A percentile compares a stretch with the other conserved stretches of the same genome.
phyloP scores from a whole-genome alignment of 805 yeast species.

The Schwanniomyces sp. region DNA sequence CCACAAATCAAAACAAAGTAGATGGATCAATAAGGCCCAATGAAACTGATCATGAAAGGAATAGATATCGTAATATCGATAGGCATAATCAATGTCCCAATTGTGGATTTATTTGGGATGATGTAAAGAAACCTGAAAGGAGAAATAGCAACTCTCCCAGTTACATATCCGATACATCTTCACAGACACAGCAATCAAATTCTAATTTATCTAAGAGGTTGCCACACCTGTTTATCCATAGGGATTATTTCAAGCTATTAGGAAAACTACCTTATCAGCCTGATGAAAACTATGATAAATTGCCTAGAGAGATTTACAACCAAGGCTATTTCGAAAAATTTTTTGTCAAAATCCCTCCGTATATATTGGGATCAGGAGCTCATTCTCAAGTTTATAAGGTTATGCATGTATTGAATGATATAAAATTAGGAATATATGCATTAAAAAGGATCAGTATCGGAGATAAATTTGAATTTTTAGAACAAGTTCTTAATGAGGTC shows the following conservation, averaged over 20 bases:
- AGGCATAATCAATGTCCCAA: conserved; percentile 22
- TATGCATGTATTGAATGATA: conserved; percentile 72
- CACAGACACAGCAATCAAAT: not conserved
- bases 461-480: conserved; percentile 64
- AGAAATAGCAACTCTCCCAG: not conserved
- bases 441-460: conserved; percentile 85
- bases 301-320: conserved; percentile 62
- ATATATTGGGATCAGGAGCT: conserved; percentile 74
- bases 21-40: not conserved
- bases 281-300: conserved; percentile 10
- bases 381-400: conserved; percentile 84
- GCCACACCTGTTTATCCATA: conserved; percentile 27
- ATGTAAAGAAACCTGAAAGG: conserved; percentile 4
- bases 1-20: conserved; percentile 8
- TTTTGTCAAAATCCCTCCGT: conserved; percentile 56
- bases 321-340: conserved; percentile 81
- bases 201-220: conserved; percentile 1
- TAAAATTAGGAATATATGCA: conserved; percentile 77
- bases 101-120: conserved; percentile 29
- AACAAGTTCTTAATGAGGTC: conserved; percentile 75
- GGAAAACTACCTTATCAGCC: conserved; percentile 21
- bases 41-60: not conserved
- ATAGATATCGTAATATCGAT: not conserved
- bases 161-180: not conserved
- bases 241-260: conserved; percentile 36